A percentile compares a stretch with the other conserved stretches of the same genome.
Evolutionary conservation across 176 grass and related monocot genomes (phyloP).

Genomic region (Oryza glaberrima): DNA sequence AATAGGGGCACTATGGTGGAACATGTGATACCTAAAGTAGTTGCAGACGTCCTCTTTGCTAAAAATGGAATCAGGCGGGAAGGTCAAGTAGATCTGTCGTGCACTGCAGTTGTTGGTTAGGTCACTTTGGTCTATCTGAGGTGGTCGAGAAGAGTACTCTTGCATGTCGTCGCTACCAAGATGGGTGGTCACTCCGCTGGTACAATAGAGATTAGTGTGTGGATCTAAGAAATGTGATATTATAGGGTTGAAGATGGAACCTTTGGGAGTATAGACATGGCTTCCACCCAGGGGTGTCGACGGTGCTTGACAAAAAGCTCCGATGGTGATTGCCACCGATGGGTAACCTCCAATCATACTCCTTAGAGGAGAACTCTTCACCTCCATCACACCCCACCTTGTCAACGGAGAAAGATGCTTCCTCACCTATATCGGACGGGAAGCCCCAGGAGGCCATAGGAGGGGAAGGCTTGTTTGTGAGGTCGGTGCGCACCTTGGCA

Average conservation of each 20-base stretch:
- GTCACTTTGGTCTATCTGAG: slow-evolving; percentile 60
- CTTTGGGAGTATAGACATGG: slow-evolving; percentile 61
- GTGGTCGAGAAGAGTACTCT: slow-evolving; percentile 59
- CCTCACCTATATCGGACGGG: slow-evolving; percentile 4
- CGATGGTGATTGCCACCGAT: slow-evolving; percentile 28
- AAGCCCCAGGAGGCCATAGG: background rate
- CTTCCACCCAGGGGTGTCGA: slow-evolving; percentile 44
- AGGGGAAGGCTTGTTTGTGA: slow-evolving; percentile 27
- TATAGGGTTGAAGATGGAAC: slow-evolving; percentile 15
- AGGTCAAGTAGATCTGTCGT: slow-evolving; percentile 90
- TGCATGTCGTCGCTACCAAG: slow-evolving; percentile 54
- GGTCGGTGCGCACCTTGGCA: slow-evolving; percentile 53
- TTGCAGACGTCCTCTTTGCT: slow-evolving; percentile 79
- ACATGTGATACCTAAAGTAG: slow-evolving; percentile 73
- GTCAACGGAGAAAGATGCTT: slow-evolving; percentile 11
- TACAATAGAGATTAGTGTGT: background rate
- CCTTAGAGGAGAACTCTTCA: slow-evolving; percentile 23
- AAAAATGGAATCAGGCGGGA: slow-evolving; percentile 86
- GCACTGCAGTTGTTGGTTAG: slow-evolving; percentile 52
- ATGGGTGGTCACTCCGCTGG: slow-evolving; percentile 47
- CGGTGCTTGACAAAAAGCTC: slow-evolving; percentile 38
- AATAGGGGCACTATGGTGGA: background rate
- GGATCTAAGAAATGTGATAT: background rate
- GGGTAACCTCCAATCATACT: slow-evolving; percentile 46
- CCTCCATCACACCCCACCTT: slow-evolving; percentile 27